Base-by-base conservation (phyloP, 257 asterid species). In the Paulownia fortunei region DNA sequence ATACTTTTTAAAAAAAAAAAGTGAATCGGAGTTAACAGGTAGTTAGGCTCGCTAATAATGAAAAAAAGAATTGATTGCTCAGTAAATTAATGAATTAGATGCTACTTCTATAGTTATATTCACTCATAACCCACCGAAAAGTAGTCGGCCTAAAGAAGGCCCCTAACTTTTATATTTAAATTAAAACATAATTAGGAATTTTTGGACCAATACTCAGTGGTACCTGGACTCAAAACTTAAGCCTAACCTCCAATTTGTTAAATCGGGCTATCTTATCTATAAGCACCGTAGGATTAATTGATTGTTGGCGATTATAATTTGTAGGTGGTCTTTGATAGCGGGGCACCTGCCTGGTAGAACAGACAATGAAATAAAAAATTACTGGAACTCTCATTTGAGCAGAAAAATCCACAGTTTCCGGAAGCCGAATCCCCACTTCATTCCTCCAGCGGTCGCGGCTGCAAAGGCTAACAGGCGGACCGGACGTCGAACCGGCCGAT, bases 361-460 rank as follows among this genome's bases (percentile, higher is more conserved):
- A 79, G 98, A 94, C 93, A 94, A 94, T 88, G 98, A 94, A 84
- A 88, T 94, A 0, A 94, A 94, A 27, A 94, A 94, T 34, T 92
- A 94, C 65, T 94, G 98, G 97, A 94, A 92, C 77, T 94, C 98
- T 65, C 98, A 91, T 67, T 54, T 94, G 8, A 84, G 98, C 82
- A 79, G 96, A 73, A 91, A 86, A 71, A 60, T 89, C 18, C 74
- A 87, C 52, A 72, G 81, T 39, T 85, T 81, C 51, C 88, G 92
- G 41, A 82, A 74, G 16, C 84, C 85, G 0, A 72, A 61, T 15
- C 82, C 79, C 5, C 52, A 74, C 9, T 72, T 81, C 52, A 18
- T 74, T 6, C 84, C 82, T 0, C 79, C 82, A 13, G n/a, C 44
- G 52, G 30, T 54, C 1, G 24, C 49, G 4, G 56, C 61, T 6